Base-by-base conservation (phyloP, 805 yeast species). In the Komagataella pseudopastoris region DNA sequence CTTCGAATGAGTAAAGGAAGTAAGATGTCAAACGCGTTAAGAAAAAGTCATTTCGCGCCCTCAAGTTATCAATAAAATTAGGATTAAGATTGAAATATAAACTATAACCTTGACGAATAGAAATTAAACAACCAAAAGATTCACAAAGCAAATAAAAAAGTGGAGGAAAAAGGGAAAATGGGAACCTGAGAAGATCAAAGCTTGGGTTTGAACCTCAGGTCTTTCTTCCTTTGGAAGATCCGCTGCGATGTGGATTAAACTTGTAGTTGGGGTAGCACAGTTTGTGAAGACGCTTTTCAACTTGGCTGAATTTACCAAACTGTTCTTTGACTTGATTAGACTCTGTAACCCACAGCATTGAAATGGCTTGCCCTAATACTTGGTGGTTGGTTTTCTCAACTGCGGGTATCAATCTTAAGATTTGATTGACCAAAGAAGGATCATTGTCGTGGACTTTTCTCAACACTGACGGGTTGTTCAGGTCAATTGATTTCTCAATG, bases 331-430 rank as follows among this genome's bases (percentile, higher is more conserved):
- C 64, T 18, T 59, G 58, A 46, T 56, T 55, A 6, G 60, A 51
- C 56, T 74, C 78, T 1, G 76, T 71, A 47, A 67, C 61, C 78
- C 78, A 74, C 59, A 74, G 56, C 46, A 71, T 61, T 1, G 78
- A 71, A 45, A 72, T 71, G 23, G 70, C 64, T 47, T 71, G 73
- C 17, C 70, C 66, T 51, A 72, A 62, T 30, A 63, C 53, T 55
- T 71, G 75, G 51, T 72, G 74, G 54, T 72, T 70, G 51, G 71
- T 30, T 30, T 30, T 30, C 39, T 10, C 39, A 14, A 30, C 39
- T 4, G 39, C 14, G 39, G 39, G 39, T 10, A 30, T 30, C 39
- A 30, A 14, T 8, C 14, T 30, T 10, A 20, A 23, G 64, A 56
- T 45, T 61, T 60, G 36, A 62, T 55, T 45, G 61, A 54, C 6